Base-by-base conservation (phyloP, 495 filamentous ascomycete species). In the Penicillium canescens region DNA sequence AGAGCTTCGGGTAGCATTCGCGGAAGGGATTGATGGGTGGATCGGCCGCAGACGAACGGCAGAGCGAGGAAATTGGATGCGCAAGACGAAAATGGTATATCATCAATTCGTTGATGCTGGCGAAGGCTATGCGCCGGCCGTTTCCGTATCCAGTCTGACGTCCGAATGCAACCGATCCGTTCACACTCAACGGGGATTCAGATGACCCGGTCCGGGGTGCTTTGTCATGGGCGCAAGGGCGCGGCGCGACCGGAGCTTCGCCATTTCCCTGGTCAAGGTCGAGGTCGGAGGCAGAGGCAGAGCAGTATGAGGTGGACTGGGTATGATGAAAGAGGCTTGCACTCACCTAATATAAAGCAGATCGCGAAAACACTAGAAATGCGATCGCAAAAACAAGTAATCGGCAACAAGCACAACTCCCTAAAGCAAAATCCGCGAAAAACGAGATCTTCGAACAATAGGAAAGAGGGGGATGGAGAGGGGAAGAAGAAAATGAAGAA, bases 401-500 rank as follows among this genome's bases (percentile, higher is more conserved):
- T 52, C 50, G 60, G 45, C 51, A 54, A 54, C 60, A 58, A 70
- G 57, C 57, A 66, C 28, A 69, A 69, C 65, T 68, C 65, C 67
- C 61, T 57, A 60, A 61, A 54, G 52, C 60, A 69, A 72, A 75
- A 68, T 61, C 55, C 52, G 59, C 59, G 28, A 40, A 62, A 63
- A 63, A 56, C 57, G 51, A 61, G 50, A 56, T 50, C 50, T 59
- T 55, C 61, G 55, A 65, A 65, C 59, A 67, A 70, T 64, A 66
- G 57, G 63, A 68, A 71, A 65, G 65, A 66, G 56, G 66, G 57
- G 60, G 60, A 57, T 57, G 63, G 61, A 52, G 56, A 60, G 58
- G 68, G 60, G 60, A 65, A 61, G 68, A 62, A 69, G 66, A 69
- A 65, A 63, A 73, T 71, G 73, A 77, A 75, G 73, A 71, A 74